phyloP scores from a whole-genome alignment of 768 basidiomycete genomes.

The Pulveroboletus ravenelii region DNA sequence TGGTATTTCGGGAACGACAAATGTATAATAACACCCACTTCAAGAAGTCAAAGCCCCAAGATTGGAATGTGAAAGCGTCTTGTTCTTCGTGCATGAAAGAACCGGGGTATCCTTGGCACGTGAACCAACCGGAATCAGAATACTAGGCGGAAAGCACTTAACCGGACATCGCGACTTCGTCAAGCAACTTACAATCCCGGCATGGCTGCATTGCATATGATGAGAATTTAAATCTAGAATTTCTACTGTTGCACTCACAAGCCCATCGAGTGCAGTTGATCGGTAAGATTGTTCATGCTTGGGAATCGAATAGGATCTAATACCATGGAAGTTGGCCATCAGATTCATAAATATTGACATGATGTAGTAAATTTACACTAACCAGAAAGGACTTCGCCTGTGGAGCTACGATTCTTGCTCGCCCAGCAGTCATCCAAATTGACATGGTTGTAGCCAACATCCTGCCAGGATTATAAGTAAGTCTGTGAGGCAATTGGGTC shows the following conservation, averaged over 20 bases:
- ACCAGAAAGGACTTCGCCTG: constrained; percentile 55
- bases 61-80: constrained; percentile 53
- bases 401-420: constrained; percentile 45
- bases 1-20: not conserved
- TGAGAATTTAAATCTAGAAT: not conserved
- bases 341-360: not conserved
- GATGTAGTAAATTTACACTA: constrained; percentile 7
- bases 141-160: constrained; percentile 36
- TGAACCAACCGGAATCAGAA: constrained; percentile 65
- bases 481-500: not conserved
- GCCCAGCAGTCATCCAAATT: constrained; percentile 66
- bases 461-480: constrained; percentile 29
- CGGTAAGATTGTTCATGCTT: constrained; percentile 52
- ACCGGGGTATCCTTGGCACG: constrained; percentile 56
- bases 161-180: not conserved
- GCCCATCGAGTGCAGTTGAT: constrained; percentile 49
- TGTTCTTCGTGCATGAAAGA: constrained; percentile 58
- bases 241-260: constrained; percentile 37
- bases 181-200: constrained; percentile 49
- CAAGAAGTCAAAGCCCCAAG: constrained; percentile 61
- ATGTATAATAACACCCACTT: constrained; percentile 39
- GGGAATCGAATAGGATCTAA: constrained; percentile 49
- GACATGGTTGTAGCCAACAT: constrained; percentile 53
- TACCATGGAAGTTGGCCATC: not conserved
- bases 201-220: constrained; percentile 35